Percentiles rank a stretch among this genome's conserved stretches.
Conservation (phyloP, 164 flowering plant species). For the Stephania japonica region DNA sequence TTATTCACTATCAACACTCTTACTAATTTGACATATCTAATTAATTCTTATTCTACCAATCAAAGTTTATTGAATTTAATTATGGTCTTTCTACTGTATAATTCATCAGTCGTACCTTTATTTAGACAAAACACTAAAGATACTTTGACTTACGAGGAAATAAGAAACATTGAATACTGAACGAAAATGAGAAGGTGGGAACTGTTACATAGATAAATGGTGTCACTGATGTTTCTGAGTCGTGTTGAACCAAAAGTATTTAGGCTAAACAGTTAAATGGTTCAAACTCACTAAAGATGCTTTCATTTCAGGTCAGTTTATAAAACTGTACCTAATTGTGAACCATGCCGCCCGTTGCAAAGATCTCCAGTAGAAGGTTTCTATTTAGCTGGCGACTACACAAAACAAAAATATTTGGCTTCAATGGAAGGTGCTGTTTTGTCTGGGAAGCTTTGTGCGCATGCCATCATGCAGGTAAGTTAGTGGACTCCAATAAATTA, state of each 20-base stretch:
- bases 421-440: constrained; percentile 99
- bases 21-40: neutral
- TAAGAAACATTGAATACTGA: neutral
- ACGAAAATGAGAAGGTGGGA: neutral
- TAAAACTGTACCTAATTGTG: constrained; percentile 83
- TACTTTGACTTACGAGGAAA: neutral
- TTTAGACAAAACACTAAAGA: neutral
- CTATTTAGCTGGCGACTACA: constrained; percentile 93
- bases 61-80: neutral
- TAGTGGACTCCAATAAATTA: no score
- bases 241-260: neutral
- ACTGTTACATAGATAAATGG: neutral
- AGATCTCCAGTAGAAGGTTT: constrained; percentile 91
- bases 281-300: neutral
- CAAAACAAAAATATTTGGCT: constrained; percentile 96
- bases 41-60: neutral
- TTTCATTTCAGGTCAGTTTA: constrained; percentile 73
- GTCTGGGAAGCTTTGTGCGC: constrained; percentile 96
- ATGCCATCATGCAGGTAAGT: constrained; percentile 83
- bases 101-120: neutral
- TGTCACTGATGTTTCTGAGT: no score
- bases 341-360: constrained; percentile 92
- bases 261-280: neutral
- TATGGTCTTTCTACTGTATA: neutral
- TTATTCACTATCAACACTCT: neutral